Base-by-base conservation (phyloP, 495 filamentous ascomycete species). In the Echria macrotheca region DNA sequence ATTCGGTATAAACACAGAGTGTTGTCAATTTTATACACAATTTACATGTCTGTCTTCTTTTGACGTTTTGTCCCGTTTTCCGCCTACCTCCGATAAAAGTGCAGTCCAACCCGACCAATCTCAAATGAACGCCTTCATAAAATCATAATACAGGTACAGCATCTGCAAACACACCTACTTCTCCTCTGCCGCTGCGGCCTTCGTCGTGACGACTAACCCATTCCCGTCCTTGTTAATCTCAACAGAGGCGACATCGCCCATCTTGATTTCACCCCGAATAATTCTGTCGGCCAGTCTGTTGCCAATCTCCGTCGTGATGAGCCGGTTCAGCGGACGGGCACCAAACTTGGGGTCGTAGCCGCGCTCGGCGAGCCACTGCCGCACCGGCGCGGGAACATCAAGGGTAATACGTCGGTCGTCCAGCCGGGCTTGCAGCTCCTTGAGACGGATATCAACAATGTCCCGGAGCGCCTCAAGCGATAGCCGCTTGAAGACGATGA, bases 261-360 rank as follows among this genome's bases (percentile, higher is more conserved):
- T 76, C 62, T 80, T 83, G 28, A 97, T 69, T 61, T 90, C 75
- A 9, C 93, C 93, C 29, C 87, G 75, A 49, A 96, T 96, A 55
- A 98, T 91, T 72, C 82, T 85, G 54, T 94, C 89, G 0, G 94
- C 93, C 22, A 97, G 73, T 4, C 80, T 75, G 69, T 95, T 96
- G 40, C 87, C 86, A 50, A 98, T 84, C 64, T 94, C 76, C 60
- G 86, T 96, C 6, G 83, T 76, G 47, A 98, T 95, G 12, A 96
- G 74, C 23, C 94, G 76, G 61, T 97, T 97, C 26, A 97, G 75
- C 22, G 93, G 93, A n/a, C 94, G 75, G 17, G 93, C 93, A 49
- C 94, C 93, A 63, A 87, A 97, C 57, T 80, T 82, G 12, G 90
- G 85, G 63, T 97, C 91, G 57, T 96, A 96, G 5, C 90, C 89